Evolutionary conservation across 345 rosid genomes (phyloP).

Genomic region (Clarkia xantiana): DNA sequence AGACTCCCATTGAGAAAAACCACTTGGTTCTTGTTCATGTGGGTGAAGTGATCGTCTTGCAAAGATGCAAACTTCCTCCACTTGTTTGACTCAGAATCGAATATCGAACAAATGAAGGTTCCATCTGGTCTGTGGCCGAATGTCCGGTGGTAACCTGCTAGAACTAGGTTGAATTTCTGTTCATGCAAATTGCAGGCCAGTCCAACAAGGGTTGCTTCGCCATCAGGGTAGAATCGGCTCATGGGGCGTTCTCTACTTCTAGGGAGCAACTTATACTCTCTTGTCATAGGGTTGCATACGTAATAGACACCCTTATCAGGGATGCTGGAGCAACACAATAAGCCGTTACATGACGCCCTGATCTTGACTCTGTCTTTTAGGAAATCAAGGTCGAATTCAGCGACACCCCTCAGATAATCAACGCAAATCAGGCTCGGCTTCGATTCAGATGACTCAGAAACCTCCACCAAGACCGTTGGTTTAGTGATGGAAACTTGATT

Average conservation of each 20-base stretch:
- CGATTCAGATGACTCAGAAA: constrained; percentile 34
- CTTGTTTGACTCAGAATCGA: constrained; percentile 55
- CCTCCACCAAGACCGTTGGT: constrained; percentile 44
- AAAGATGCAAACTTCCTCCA: constrained; percentile 74
- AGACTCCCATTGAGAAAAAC: constrained; percentile 59
- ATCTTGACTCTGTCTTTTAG: constrained; percentile 57
- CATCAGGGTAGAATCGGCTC: constrained; percentile 68
- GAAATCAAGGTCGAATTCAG: constrained; percentile 58
- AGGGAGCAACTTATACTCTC: constrained; percentile 51
- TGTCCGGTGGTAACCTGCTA: constrained; percentile 68
- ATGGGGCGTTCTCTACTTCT: constrained; percentile 53
- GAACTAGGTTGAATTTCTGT: constrained; percentile 47
- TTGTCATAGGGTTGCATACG: constrained; percentile 76
- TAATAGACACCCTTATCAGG: constrained; percentile 68
- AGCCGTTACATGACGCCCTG: constrained; percentile 77
- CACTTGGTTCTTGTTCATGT: constrained; percentile 68
- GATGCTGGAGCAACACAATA: constrained; percentile 76
- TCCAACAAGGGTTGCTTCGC: constrained; percentile 75
- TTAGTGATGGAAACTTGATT: constrained; percentile 39
- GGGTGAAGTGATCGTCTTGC: constrained; percentile 51
- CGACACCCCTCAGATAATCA: constrained; percentile 48
- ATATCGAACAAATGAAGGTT: constrained; percentile 58
- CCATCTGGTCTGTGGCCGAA: constrained; percentile 80
- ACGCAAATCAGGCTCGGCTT: constrained; percentile 48
- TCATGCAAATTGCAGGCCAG: constrained; percentile 35